Base-by-base conservation (phyloP, 2,329 filamentous ascomycete genomes). In the Penicillium janthinellum region DNA sequence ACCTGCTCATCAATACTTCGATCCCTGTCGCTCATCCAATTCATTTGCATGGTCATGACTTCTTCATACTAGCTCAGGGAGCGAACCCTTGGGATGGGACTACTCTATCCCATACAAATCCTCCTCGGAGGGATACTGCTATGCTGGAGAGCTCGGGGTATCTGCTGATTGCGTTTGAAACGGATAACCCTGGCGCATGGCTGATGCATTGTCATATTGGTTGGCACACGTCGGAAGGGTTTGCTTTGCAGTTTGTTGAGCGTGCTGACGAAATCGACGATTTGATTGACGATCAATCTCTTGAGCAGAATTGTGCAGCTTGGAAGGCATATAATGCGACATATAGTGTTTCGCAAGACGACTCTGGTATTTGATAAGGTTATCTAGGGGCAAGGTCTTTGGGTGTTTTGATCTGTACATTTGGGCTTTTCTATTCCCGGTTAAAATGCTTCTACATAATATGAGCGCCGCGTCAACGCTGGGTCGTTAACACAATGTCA, bases 21-120 rank as follows among this genome's bases (percentile, higher is more conserved):
- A 41, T 67, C 8, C 28, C 64, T 0, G 60, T 71, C 3, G 45
- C 66, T 7, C 84, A 90, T 66, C 87, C 88, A 0, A 87, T 90
- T 74, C 88, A 91, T 73, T 72, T 90, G 1, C 88, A 91, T 76
- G 88, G 88, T 14, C 85, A 89, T 73, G 89, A 91, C 77, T 88
- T 91, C 79, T 88, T 86, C 69, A 76, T 91, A 48, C 79, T 92
- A 0, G 78, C 84, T 41, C 82, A 84, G 74, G 76, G 83, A 62
- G 64, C 77, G 66, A 64, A 76, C 12, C 42, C 67, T 39, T 64
- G 75, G 69, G 57, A 74, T 70, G 17, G 66, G 6, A 48, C 54
- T 6, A 44, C 66, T 57, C 20, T 57, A 45, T 70, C 62, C 8
- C 39, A 54, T n/a, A 50, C 35, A 11, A 84, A 83, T 60, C 81